These are phyloP conservation scores for Colletotrichum theobromicola DNA, from an alignment of 2,329 filamentous ascomycete species.

Conservation along the genomic window DNA sequence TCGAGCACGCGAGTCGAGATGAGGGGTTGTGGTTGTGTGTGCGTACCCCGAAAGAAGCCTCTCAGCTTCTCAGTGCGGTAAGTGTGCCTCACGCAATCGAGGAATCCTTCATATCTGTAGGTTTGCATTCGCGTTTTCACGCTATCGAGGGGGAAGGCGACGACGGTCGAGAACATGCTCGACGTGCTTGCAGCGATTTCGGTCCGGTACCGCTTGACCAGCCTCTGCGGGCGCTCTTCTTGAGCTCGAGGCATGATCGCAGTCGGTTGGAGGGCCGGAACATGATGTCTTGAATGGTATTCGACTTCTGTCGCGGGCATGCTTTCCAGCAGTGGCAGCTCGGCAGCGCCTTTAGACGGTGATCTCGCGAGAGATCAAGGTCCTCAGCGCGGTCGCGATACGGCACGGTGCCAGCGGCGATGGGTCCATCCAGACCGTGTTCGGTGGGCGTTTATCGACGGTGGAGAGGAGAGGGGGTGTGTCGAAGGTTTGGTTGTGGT, in stretches of 20 bases:
- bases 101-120: slow-evolving; percentile 77
- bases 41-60: slow-evolving; percentile 80
- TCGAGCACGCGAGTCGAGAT: not conserved
- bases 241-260: slow-evolving; percentile 46
- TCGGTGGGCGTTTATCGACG: not conserved
- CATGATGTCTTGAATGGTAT: slow-evolving; percentile 47
- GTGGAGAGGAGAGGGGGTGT: not conserved
- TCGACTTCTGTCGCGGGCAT: slow-evolving; percentile 42
- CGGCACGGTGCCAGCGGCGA: slow-evolving; percentile 24
- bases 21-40: slow-evolving; percentile 2
- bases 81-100: slow-evolving; percentile 76
- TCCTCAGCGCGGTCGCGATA: slow-evolving; percentile 68
- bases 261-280: slow-evolving; percentile 43
- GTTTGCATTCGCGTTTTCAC: slow-evolving; percentile 92
- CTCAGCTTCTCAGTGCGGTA: slow-evolving; percentile 75
- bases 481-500: not conserved
- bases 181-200: slow-evolving; percentile 80
- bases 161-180: slow-evolving; percentile 78
- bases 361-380: slow-evolving; percentile 56
- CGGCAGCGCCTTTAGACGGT: slow-evolving; percentile 49
- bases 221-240: slow-evolving; percentile 38
- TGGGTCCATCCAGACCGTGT: slow-evolving; percentile 21
- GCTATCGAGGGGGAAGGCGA: slow-evolving; percentile 86
- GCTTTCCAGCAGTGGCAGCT: slow-evolving; percentile 38
- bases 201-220: slow-evolving; percentile 79